phyloP scores from a whole-genome alignment of 805 yeast genomes.

The Zygotorulaspora danielsina region DNA sequence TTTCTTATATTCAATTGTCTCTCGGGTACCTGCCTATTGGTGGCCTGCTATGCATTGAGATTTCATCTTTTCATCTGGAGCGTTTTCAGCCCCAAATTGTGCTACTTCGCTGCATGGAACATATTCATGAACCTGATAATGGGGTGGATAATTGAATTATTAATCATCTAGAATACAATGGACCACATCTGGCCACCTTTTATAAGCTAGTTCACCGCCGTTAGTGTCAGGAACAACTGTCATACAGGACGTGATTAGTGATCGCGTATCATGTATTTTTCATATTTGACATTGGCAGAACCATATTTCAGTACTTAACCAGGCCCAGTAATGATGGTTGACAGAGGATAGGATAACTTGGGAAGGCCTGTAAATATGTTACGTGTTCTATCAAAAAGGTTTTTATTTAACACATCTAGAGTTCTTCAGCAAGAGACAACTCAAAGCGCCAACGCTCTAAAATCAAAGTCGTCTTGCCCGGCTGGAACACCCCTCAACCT shows the following conservation, averaged over 20 bases:
- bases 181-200: no score
- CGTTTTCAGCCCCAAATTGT: conserved; percentile 88
- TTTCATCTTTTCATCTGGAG: conserved; percentile 96
- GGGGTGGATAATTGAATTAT: conserved; percentile 34
- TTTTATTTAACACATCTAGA: conserved; percentile 3
- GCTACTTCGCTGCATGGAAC: conserved; percentile 78
- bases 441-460: conserved; percentile 1
- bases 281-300: no score
- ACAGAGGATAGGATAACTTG: no score
- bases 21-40: conserved; percentile 53
- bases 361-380: no score
- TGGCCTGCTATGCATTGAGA: conserved; percentile 68
- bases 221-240: no score
- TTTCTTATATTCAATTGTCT: conserved; percentile 53
- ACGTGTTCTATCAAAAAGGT: conserved; percentile 9
- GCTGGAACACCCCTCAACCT: conserved; percentile 72
- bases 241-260: no score
- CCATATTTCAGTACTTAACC: no score
- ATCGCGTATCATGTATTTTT: no score
- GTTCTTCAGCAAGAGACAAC: conserved; percentile 4
- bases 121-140: conserved; percentile 44
- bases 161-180: no score
- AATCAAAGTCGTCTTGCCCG: conserved; percentile 47
- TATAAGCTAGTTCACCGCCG: no score
- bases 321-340: no score